Percentiles rank a stretch among this genome's conserved stretches.
These are phyloP conservation scores for Pelargonium cotyledonis DNA, from an alignment of 441 rosid species.

Conservation along the genomic window DNA sequence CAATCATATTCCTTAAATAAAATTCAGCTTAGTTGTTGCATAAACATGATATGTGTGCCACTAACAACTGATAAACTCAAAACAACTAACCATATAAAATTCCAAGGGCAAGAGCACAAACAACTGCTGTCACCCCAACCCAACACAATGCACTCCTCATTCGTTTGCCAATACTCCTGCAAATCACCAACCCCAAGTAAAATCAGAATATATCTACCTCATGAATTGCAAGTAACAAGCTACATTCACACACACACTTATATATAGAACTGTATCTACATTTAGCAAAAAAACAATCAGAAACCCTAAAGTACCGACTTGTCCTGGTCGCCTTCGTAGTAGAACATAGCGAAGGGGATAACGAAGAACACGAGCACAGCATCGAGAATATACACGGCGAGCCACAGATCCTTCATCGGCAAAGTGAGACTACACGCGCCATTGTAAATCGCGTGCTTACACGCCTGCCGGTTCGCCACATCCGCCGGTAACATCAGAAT, in stretches of 20 bases:
- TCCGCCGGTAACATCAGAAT: conserved; percentile 97
- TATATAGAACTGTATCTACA: not conserved
- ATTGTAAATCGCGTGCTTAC: conserved; percentile 74
- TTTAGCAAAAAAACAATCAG: not conserved
- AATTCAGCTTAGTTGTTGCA: too few relatives aligned
- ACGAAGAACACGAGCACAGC: conserved; percentile 86
- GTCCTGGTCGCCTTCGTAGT: conserved; percentile 97
- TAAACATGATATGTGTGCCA: too few relatives aligned
- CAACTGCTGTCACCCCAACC: conserved; percentile 78
- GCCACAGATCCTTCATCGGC: conserved; percentile 97
- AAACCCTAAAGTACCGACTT: conserved; percentile 42
- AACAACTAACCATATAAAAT: conserved; percentile 75
- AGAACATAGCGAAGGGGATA: conserved; percentile 98
- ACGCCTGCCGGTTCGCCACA: conserved; percentile 93
- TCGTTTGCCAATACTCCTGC: conserved; percentile 80
- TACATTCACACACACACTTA: not conserved
- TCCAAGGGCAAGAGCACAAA: conserved; percentile 81
- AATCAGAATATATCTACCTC: not conserved
- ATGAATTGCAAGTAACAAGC: conserved; percentile 6
- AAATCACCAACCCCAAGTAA: not conserved
- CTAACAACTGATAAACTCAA: too few relatives aligned
- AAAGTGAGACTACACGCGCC: conserved; percentile 89
- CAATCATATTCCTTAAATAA: too few relatives aligned
- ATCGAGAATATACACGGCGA: conserved; percentile 75
- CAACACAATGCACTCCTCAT: conserved; percentile 75